phyloP scores from a whole-genome alignment of 2,329 filamentous ascomycete genomes.

The Coleophoma eucalyptorum region DNA sequence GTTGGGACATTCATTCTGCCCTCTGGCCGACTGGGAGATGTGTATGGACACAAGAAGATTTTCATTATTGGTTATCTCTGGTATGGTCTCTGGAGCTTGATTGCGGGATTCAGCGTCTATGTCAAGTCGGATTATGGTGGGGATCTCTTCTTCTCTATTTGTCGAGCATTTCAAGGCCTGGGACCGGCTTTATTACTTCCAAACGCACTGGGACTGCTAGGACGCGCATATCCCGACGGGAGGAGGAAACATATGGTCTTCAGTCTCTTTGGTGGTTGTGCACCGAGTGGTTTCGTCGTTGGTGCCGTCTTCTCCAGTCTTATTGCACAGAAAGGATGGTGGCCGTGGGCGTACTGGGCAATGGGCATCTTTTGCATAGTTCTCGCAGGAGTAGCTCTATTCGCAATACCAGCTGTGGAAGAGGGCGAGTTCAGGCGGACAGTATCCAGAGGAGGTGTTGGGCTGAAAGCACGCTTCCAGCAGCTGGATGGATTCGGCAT shows the following conservation, averaged over 20 bases:
- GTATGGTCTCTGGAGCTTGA: conserved; percentile 9
- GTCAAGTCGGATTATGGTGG: conserved; percentile 28
- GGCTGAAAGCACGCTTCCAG: conserved; percentile 16
- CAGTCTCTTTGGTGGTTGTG: conserved; percentile 41
- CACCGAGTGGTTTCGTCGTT: conserved; percentile 39
- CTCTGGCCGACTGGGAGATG: conserved; percentile 43
- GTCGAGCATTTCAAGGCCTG: conserved; percentile 47
- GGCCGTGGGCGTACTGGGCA: conserved; percentile 44
- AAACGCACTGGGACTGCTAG: conserved; percentile 44
- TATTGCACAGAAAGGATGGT: conserved; percentile 34
- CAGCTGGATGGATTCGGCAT: conserved; percentile 38
- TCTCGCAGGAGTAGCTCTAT: conserved; percentile 26
- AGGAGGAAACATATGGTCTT: conserved; percentile 38
- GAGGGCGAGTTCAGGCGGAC: conserved; percentile 3
- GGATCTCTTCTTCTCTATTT: conserved; percentile 36
- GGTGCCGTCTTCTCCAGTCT: conserved; percentile 34
- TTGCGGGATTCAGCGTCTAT: conserved; percentile 16
- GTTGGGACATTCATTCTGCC: conserved; percentile 47
- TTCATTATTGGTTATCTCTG: conserved; percentile 39
- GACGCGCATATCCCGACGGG: conserved; percentile 41
- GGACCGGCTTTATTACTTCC: conserved; percentile 45
- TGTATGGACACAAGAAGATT: conserved; percentile 45
- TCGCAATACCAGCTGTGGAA: conserved; percentile 30
- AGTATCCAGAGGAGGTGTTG: conserved; percentile 25
- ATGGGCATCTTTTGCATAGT: conserved; percentile 32